Percentiles rank a stretch among this genome's conserved stretches.
Evolutionary conservation across 306 rosid species (phyloP).

Genomic region (Rosa rugosa): DNA sequence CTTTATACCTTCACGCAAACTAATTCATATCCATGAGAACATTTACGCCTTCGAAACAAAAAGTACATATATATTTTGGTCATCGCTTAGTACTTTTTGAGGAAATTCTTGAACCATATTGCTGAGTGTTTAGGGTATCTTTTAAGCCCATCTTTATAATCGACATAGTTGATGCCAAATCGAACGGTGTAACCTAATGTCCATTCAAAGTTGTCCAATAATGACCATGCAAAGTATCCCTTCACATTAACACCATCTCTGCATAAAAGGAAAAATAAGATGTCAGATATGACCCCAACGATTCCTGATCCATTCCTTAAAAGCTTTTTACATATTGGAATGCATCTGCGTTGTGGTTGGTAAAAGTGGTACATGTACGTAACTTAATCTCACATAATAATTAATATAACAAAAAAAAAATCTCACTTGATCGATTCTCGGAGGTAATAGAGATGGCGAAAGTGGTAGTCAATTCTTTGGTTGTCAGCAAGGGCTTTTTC

Average conservation of each 20-base stretch:
- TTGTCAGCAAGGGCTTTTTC: conserved; percentile 40
- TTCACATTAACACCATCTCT: conserved; percentile 42
- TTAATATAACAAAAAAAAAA: not conserved
- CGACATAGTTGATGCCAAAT: conserved; percentile 44
- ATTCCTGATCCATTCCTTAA: not conserved
- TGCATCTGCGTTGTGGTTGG: not conserved
- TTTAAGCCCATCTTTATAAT: conserved; percentile 43
- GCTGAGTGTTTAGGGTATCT: conserved; percentile 53
- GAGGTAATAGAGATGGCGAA: conserved; percentile 44
- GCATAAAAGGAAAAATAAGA: conserved; percentile 4
- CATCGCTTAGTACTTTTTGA: conserved; percentile 17
- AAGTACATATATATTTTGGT: not conserved
- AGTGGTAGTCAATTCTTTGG: conserved; percentile 37
- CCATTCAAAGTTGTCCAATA: conserved; percentile 57
- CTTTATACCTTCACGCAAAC: not conserved
- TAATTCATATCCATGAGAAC: not conserved
- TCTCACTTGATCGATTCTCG: conserved; percentile 40
- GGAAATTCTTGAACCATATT: conserved; percentile 54
- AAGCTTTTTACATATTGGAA: not conserved
- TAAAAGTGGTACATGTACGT: no score
- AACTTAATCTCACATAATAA: not conserved
- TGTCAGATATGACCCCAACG: not conserved
- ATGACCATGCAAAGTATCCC: conserved; percentile 62
- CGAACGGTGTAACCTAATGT: conserved; percentile 42
- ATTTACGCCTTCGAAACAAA: not conserved